A percentile compares a stretch with the other conserved stretches of the same genome.
These are phyloP conservation scores for Pistacia atlantica DNA, from an alignment of 345 rosid genomes.

Conservation along the genomic window DNA sequence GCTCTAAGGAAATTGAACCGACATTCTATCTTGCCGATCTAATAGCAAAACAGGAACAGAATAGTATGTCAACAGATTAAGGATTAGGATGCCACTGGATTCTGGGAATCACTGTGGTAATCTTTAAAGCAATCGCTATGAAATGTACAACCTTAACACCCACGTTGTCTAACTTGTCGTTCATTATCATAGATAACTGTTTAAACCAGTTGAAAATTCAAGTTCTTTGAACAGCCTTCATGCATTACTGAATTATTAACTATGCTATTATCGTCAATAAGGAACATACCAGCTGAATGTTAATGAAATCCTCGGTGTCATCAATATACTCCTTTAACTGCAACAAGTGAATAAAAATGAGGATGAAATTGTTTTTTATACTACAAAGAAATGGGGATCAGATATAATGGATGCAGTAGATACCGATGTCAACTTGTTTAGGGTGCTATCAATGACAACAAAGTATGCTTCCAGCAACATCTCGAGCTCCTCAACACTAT, in stretches of 20 bases:
- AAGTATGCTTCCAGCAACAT: constrained; percentile 99
- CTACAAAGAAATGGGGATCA: neutral
- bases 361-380: neutral
- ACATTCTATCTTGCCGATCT: neutral
- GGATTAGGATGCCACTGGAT: neutral
- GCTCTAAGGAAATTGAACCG: neutral
- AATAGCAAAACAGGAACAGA: neutral
- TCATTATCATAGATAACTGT: neutral
- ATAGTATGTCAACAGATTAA: neutral
- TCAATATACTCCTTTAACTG: constrained; percentile 99
- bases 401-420: neutral
- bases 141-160: neutral
- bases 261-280: neutral
- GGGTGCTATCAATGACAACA: constrained; percentile 93
- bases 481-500: constrained; percentile 90
- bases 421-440: constrained; percentile 97
- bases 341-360: constrained; percentile 24
- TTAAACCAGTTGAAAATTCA: neutral
- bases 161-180: neutral
- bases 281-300: constrained; percentile 80
- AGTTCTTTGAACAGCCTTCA: neutral
- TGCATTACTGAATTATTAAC: neutral
- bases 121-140: neutral
- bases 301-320: constrained; percentile 95
- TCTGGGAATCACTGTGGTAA: neutral